These are phyloP conservation scores for Effrenium voratum DNA, from an alignment of 73 alveolate genomes.

Conservation along the genomic window DNA sequence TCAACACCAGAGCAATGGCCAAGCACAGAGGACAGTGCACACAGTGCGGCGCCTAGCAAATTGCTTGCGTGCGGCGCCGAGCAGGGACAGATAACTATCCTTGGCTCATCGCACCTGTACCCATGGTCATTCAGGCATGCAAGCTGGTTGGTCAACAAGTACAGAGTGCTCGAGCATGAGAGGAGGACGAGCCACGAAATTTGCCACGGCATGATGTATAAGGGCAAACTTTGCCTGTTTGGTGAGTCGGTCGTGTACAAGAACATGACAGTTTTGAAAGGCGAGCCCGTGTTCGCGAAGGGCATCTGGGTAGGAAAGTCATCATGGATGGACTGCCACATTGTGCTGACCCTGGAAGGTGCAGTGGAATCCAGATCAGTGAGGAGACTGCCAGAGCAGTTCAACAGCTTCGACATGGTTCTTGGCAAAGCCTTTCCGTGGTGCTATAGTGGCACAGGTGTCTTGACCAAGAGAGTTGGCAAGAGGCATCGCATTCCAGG, in stretches of 20 bases:
- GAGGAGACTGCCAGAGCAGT: background rate
- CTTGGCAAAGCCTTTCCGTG: background rate
- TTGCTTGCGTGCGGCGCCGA: background rate
- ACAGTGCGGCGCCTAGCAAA: background rate
- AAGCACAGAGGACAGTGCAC: background rate
- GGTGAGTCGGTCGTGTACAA: background rate
- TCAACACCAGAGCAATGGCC: slow-evolving; percentile 9
- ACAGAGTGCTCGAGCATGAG: background rate
- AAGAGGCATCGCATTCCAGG: background rate
- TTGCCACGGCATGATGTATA: background rate
- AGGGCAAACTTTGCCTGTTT: background rate
- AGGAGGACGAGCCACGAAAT: background rate
- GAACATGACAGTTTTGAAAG: background rate
- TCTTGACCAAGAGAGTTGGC: background rate
- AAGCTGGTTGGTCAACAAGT: background rate
- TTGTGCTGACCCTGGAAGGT: background rate
- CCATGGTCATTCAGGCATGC: background rate
- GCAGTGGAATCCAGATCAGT: background rate
- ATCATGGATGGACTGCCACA: background rate
- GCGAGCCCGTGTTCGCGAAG: background rate
- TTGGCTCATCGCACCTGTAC: background rate
- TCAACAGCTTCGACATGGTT: background rate
- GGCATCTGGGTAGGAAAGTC: slow-evolving; percentile 6
- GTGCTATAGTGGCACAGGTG: background rate
- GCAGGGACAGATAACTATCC: background rate